Percentiles rank a stretch among this genome's conserved stretches.
These are phyloP conservation scores for Litsea cubeba DNA, from an alignment of 164 flowering plant genomes.

Conservation along the genomic window DNA sequence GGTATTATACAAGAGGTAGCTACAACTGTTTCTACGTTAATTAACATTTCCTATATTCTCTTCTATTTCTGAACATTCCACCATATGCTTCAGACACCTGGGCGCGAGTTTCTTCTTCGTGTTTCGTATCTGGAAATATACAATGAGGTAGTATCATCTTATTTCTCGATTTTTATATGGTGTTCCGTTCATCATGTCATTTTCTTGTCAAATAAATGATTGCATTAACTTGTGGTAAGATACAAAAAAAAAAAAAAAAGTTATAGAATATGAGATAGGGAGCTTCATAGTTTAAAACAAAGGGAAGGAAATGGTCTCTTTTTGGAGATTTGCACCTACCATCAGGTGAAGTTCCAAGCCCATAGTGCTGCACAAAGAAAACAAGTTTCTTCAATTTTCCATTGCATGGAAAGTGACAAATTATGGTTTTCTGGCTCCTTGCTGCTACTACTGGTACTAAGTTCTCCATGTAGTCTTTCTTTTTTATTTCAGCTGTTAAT, in stretches of 20 bases:
- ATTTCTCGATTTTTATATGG: neutral
- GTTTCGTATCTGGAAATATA: slow-evolving; percentile 85
- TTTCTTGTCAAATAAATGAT: neutral
- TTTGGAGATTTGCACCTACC: neutral
- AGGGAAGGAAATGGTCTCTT: neutral
- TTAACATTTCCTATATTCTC: neutral
- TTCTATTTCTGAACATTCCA: slow-evolving; percentile 9
- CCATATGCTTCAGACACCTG: slow-evolving; percentile 52
- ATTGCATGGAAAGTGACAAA: neutral
- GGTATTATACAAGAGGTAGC: slow-evolving; percentile 79
- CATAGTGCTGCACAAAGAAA: neutral
- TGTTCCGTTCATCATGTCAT: neutral
- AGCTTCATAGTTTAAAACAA: neutral
- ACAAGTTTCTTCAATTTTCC: neutral
- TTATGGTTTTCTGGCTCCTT: no score
- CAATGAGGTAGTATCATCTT: slow-evolving; percentile 56
- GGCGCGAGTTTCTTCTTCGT: slow-evolving; percentile 76
- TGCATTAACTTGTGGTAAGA: neutral
- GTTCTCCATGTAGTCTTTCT: no score
- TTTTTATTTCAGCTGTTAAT: no score
- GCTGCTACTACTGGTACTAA: no score
- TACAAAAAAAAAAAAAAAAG: neutral
- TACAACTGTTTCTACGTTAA: neutral
- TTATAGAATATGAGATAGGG: neutral
- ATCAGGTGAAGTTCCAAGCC: neutral